Base-by-base conservation (phyloP, 176 grass and related monocot genomes). In the Hsuehochloa calcarea region DNA sequence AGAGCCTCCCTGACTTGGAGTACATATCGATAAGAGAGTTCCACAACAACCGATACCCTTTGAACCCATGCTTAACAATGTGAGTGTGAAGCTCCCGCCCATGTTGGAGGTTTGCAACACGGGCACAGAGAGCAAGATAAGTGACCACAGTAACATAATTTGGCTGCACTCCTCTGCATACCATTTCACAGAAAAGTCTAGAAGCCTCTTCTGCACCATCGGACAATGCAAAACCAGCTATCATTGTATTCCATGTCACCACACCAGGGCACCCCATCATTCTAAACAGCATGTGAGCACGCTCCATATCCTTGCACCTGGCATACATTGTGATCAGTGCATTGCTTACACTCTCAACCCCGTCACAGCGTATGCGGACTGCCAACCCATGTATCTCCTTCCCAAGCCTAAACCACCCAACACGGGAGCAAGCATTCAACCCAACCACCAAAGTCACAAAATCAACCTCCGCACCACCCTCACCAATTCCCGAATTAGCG, bases 1-100 rank as follows among this genome's bases (percentile, higher is more conserved):
- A 84, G n/a, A 91, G 61, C 63, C 75, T 89, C 65, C 83, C 92
- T 11, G 89, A 91, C 12, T 94, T 94, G 13, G 83, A 90, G 23
- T 94, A 94, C 92, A 94, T 91, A 77, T 94, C 92, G 74, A 89
- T 80, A 47, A 89, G 87, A 38, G 87, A 90, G 78, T 95, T 95
- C 93, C 93, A 95, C 34, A 95, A 52, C 50, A 90, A 90, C 4
- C 45, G 55, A 31, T 88, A 90, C 1, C 83, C 87, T 72, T 85
- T 82, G 58, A 90, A 90, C 14, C 85, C 87, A 14, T 90, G 74
- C 79, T 92, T 95, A 62, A 89, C 70, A 72, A 88, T 92, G 77
- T 88, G 89, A 13, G 85, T 68, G 59, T 95, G 93, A 68, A 92
- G 83, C 74, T 95, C 93, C 37, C n/a, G 72, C 46, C 88, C 93